Conservation (phyloP, 2,329 filamentous ascomycete species). For the Mariannaea sp. region DNA sequence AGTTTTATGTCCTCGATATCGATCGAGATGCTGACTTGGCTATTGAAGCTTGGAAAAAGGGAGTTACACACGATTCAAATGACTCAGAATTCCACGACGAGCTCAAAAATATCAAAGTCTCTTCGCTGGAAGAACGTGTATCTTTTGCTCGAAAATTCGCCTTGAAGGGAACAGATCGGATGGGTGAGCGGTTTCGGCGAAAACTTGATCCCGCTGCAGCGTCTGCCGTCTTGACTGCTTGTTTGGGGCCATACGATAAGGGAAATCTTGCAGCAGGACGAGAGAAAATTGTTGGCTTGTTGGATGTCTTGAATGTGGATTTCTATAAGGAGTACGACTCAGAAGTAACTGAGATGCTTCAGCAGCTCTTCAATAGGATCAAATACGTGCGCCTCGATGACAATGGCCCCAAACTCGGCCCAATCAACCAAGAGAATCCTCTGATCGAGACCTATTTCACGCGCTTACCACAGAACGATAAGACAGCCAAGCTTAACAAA, state of each 20-base stretch:
- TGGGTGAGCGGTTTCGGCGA: constrained; percentile 81
- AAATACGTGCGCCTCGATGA: constrained; percentile 95
- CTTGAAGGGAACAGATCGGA: constrained; percentile 70
- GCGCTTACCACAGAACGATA: constrained; percentile 77
- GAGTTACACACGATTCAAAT: constrained; percentile 59
- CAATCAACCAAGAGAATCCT: constrained; percentile 76
- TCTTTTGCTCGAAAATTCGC: constrained; percentile 71
- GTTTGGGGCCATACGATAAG: constrained; percentile 65
- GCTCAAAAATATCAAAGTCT: constrained; percentile 54
- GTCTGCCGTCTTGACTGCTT: constrained; percentile 57
- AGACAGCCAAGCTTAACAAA: constrained; percentile 75
- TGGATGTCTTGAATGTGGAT: constrained; percentile 84
- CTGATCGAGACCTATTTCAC: constrained; percentile 96
- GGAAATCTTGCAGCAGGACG: constrained; percentile 56
- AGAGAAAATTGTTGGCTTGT: constrained; percentile 63
- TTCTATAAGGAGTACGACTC: constrained; percentile 92
- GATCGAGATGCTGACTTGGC: constrained; percentile 71
- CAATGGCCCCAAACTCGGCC: constrained; percentile 83
- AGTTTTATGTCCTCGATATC: constrained; percentile 87
- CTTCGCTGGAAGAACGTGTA: constrained; percentile 56
- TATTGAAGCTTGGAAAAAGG: constrained; percentile 72
- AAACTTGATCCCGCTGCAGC: constrained; percentile 70
- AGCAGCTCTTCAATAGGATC: constrained; percentile 91
- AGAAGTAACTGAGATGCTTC: constrained; percentile 80
- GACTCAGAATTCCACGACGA: constrained; percentile 44